Evolutionary conservation across 371 early-diverging fungal genomes (phyloP), one percentile per base, ranked within the genome.

Genomic region (Mortierella sp.): DNA sequence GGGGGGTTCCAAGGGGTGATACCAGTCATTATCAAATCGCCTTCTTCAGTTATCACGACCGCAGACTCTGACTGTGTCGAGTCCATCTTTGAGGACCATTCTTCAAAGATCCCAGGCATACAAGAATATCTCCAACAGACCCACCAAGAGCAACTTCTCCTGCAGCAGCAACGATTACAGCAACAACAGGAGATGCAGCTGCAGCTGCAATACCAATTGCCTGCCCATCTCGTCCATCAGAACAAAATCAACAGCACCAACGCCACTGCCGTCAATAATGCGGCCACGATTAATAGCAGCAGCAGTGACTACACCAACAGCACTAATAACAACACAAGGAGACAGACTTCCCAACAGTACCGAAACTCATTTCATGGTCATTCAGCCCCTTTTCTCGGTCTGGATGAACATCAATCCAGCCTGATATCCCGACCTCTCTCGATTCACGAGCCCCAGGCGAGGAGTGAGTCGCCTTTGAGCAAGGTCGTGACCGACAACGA

Each of bases 1-100:
- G 71, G 68, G 38, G 81, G 78, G 11, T 84, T 81, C 56, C 78
- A 81, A 56, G 80, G 80, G 8, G 80, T 80, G 68, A 81, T 84
- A 24, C 84, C 84, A 6, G 74, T 84, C 24, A 84, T 84, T 29
- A 78, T 78, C 49, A 84, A 84, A 65, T 84, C 84, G 49, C 84
- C 84, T 0, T 75, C 84, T 5, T 78, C 84, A 5, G 75, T 84
- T 38, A 81, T 81, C 63, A 84, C 78, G n/a, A 81, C 75, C 11
- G 71, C 80, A 35, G 78, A 79, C 32, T 79, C 83, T 38, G 82
- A 81, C 76, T 81, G 70, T 68, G 77, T 75, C 35, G 84, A 81
- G 12, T 81, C 81, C n/a, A 74, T 80, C 54, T 54, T 81, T 70
- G 81, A 75, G 41, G 84, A 75, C 29, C 71, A 55, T 12, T 32